Percentiles rank a stretch among this genome's conserved stretches.
These are phyloP conservation scores for Melastoma candidum DNA, from an alignment of 441 rosid genomes.

Conservation along the genomic window DNA sequence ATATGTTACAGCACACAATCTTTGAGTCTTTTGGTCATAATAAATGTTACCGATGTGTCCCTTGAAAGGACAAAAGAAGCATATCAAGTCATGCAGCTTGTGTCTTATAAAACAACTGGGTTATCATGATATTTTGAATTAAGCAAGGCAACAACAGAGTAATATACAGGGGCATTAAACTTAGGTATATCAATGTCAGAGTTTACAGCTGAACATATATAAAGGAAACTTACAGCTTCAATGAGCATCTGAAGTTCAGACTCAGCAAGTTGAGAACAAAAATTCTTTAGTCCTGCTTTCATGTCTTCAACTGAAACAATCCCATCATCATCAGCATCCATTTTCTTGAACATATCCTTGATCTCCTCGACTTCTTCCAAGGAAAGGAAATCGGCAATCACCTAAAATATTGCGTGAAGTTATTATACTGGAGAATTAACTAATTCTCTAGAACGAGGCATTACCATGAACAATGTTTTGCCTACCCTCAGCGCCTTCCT, in stretches of 20 bases:
- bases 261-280: slow-evolving; percentile 79
- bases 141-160: no score
- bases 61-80: no score
- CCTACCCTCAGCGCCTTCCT: slow-evolving; percentile 89
- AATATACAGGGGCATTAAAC: no score
- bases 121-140: no score
- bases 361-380: slow-evolving; percentile 84
- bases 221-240: slow-evolving; percentile 76
- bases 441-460: neutral
- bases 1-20: no score
- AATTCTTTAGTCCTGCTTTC: slow-evolving; percentile 70
- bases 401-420: slow-evolving; percentile 31
- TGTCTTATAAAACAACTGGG: no score
- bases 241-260: slow-evolving; percentile 92
- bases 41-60: no score
- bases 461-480: no score
- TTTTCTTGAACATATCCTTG: slow-evolving; percentile 83
- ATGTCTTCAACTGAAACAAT: slow-evolving; percentile 71
- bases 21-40: no score
- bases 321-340: slow-evolving; percentile 85
- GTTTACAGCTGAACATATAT: slow-evolving; percentile 6
- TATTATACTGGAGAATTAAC: neutral
- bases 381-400: slow-evolving; percentile 91
- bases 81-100: no score
- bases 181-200: neutral